Percentiles rank a stretch among this genome's conserved stretches.
phyloP scores from a whole-genome alignment of 108 stramenopile species.

The Stephanodiscus triporus region DNA sequence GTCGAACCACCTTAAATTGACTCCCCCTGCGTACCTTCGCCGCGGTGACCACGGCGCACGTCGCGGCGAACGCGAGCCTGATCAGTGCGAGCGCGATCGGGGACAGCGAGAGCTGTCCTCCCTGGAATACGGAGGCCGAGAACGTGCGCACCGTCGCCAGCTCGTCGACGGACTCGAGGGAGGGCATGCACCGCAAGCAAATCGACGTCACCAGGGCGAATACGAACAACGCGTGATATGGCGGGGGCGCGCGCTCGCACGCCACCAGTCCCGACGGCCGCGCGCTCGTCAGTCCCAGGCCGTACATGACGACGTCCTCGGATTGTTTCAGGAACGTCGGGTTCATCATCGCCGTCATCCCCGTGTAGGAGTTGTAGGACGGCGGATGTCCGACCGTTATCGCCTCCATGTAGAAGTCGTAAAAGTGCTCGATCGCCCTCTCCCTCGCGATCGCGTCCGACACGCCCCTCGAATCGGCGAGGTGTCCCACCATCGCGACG shows the following conservation, averaged over 20 bases:
- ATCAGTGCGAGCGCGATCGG: conserved; percentile 52
- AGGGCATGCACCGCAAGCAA: conserved; percentile 53
- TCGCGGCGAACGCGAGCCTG: conserved; percentile 51
- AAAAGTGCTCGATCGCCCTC: conserved; percentile 37
- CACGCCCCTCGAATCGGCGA: conserved; percentile 18
- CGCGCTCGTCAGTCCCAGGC: conserved; percentile 28
- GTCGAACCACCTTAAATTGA: conserved; percentile 23
- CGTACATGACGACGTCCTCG: conserved; percentile 43
- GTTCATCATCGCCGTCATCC: conserved; percentile 40
- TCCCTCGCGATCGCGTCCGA: conserved; percentile 20
- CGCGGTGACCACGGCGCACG: conserved; percentile 39
- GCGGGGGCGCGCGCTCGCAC: conserved; percentile 53
- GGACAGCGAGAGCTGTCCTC: conserved; percentile 44
- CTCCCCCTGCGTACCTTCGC: conserved; percentile 31
- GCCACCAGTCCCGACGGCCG: conserved; percentile 5
- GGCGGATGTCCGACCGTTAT: conserved; percentile 18
- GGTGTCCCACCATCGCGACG: conserved; percentile 37
- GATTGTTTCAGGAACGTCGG: conserved; percentile 36
- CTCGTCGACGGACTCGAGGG: conserved; percentile 58
- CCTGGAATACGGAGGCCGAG: conserved; percentile 57
- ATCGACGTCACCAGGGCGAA: conserved; percentile 26
- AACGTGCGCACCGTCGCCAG: conserved; percentile 61
- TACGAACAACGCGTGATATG: conserved; percentile 56
- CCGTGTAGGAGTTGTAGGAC: conserved; percentile 47
- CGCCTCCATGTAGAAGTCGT: conserved; percentile 22